phyloP scores from a whole-genome alignment of 2,329 filamentous ascomycete species.

The Penicillium digitatum region DNA sequence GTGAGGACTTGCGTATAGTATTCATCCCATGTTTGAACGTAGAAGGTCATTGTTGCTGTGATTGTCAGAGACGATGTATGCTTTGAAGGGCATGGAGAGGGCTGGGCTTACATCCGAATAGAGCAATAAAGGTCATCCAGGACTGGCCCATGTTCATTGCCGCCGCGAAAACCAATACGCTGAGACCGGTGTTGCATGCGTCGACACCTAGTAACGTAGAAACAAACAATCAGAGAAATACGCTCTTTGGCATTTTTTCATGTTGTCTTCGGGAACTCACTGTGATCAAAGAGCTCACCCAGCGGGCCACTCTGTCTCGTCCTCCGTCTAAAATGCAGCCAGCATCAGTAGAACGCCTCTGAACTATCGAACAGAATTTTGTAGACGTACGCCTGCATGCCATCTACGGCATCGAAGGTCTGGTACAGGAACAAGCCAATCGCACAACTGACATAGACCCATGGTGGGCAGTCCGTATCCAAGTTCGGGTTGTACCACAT shows the following conservation, averaged over 20 bases:
- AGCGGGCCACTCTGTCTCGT: conserved; percentile 90
- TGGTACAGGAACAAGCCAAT: conserved; percentile 91
- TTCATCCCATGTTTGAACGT: conserved; percentile 98
- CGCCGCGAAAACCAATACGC: conserved; percentile 85
- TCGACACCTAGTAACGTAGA: conserved; percentile 60
- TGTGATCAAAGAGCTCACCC: conserved; percentile 95
- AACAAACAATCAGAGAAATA: neutral
- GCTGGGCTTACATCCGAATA: conserved; percentile 70
- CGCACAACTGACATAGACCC: conserved; percentile 94
- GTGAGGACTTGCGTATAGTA: conserved; percentile 97
- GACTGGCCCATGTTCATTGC: conserved; percentile 90
- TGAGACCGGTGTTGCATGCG: conserved; percentile 91
- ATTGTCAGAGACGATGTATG: conserved; percentile 7
- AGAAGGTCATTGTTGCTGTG: conserved; percentile 84
- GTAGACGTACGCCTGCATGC: conserved; percentile 73
- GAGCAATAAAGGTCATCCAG: conserved; percentile 77
- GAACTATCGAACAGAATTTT: neutral
- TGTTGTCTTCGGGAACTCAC: conserved; percentile 39
- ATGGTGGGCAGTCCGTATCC: conserved; percentile 86
- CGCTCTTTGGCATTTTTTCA: too few relatives aligned
- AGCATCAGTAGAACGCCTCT: conserved; percentile 11
- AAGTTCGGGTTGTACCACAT: conserved; percentile 95
- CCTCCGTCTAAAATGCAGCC: conserved; percentile 57
- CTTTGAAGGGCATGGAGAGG: neutral
- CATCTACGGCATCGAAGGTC: conserved; percentile 97